A percentile compares a stretch with the other conserved stretches of the same genome.
These are phyloP conservation scores for Calonectria pteridis DNA, from an alignment of 2,329 filamentous ascomycete species.

Conservation along the genomic window DNA sequence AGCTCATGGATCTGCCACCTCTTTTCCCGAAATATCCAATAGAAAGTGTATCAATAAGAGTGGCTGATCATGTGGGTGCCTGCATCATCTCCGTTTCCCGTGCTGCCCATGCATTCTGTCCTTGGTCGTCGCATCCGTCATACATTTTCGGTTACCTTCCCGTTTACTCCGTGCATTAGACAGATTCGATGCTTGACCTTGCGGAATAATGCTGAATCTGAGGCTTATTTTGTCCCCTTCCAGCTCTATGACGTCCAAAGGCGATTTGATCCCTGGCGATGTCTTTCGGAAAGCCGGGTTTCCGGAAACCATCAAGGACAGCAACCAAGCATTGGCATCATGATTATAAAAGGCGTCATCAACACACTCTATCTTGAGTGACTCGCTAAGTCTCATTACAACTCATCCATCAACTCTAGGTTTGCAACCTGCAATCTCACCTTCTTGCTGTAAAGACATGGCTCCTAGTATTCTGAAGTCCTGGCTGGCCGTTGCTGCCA, in stretches of 20 bases:
- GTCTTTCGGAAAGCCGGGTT: background rate
- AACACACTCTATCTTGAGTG: background rate
- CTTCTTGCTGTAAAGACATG: conserved; percentile 20
- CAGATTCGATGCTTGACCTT: background rate
- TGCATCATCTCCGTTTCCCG: background rate
- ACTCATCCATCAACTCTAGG: background rate
- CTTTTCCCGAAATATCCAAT: background rate
- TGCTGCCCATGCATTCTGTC: background rate
- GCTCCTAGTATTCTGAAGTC: conserved; percentile 26
- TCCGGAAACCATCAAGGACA: background rate
- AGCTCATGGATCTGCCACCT: background rate
- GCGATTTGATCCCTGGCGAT: background rate
- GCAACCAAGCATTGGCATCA: background rate
- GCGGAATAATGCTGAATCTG: background rate
- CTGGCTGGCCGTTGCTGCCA: conserved; percentile 31
- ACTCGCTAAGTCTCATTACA: background rate
- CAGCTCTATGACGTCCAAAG: background rate
- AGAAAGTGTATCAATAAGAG: background rate
- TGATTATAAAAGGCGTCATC: background rate
- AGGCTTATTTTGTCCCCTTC: background rate
- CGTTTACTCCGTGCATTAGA: conserved; percentile 18
- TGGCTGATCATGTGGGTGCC: background rate
- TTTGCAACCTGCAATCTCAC: background rate
- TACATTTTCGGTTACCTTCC: conserved; percentile 5
- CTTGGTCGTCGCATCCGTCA: background rate